These are phyloP conservation scores for Quercus tomentella DNA, from an alignment of 331 rosid species.

Conservation along the genomic window DNA sequence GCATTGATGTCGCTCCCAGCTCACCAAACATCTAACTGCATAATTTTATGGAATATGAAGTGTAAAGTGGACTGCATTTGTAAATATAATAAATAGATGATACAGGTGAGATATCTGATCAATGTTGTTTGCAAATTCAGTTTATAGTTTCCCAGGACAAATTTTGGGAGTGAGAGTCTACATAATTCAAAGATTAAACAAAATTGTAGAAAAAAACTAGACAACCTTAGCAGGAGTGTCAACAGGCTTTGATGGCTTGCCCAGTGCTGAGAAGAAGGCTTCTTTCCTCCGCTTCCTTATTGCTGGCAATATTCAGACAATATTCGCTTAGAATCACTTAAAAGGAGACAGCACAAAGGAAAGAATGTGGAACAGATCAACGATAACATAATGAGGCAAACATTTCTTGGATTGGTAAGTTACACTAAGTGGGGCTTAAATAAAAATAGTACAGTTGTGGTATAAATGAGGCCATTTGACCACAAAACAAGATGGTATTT, in stretches of 20 bases:
- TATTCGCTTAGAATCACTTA: not conserved
- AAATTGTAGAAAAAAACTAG: not conserved
- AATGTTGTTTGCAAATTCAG: not conserved
- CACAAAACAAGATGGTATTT: not conserved
- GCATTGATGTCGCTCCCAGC: not conserved
- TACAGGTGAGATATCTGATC: not conserved
- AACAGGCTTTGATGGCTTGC: conserved; percentile 19
- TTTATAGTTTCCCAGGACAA: not conserved
- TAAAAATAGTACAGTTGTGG: too few relatives aligned
- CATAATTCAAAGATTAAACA: not conserved
- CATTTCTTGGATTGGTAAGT: too few relatives aligned
- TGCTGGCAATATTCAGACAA: too few relatives aligned
- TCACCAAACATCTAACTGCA: not conserved
- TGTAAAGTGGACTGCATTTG: not conserved
- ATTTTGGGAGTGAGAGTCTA: not conserved
- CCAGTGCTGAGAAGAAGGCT: conserved; percentile 84
- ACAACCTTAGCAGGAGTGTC: too few relatives aligned
- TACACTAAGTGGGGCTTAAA: too few relatives aligned
- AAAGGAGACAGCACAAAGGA: not conserved
- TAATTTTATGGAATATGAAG: not conserved
- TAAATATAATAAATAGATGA: not conserved
- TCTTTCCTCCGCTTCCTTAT: conserved; percentile 57
- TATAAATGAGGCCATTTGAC: not conserved
- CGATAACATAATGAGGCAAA: not conserved
- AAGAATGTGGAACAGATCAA: not conserved